phyloP scores from a whole-genome alignment of 179 eudicot genomes.

The Carnegiea gigantea region DNA sequence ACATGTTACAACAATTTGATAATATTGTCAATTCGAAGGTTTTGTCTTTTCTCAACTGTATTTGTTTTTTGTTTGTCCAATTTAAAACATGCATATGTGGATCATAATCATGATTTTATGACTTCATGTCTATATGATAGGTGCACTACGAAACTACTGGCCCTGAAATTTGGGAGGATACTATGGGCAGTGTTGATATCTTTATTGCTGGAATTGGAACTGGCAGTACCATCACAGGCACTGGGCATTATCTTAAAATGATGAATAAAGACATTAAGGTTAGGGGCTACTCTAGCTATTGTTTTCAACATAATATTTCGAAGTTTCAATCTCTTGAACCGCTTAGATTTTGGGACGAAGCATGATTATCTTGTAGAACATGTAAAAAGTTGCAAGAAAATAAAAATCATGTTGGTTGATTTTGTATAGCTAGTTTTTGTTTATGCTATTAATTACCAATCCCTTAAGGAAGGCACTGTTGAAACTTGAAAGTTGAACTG shows the following conservation, averaged over 20 bases:
- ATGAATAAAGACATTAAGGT: slow-evolving; percentile 64
- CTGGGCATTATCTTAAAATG: slow-evolving; percentile 61
- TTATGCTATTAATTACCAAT: neutral
- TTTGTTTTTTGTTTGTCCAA: neutral
- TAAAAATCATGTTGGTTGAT: neutral
- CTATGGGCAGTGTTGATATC: slow-evolving; percentile 57
- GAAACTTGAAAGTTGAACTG: neutral
- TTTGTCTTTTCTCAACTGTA: neutral
- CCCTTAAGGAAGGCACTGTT: too few species aligned
- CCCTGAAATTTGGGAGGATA: slow-evolving; percentile 86
- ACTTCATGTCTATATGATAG: slow-evolving; percentile 31
- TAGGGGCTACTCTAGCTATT: neutral
- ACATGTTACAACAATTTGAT: slow-evolving; percentile 68
- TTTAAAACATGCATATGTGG: neutral
- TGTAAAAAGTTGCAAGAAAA: neutral
- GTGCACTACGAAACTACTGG: slow-evolving; percentile 74
- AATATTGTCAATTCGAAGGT: slow-evolving; percentile 70
- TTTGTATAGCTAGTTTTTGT: neutral
- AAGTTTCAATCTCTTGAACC: neutral
- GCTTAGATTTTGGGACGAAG: neutral
- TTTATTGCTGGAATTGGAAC: slow-evolving; percentile 73
- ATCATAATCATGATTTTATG: neutral
- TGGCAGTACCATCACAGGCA: slow-evolving; percentile 71
- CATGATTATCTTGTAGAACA: neutral
- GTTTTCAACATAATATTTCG: neutral